Evolutionary conservation across 768 basidiomycete genomes (phyloP).

Genomic region (Naematelia aurantialba): DNA sequence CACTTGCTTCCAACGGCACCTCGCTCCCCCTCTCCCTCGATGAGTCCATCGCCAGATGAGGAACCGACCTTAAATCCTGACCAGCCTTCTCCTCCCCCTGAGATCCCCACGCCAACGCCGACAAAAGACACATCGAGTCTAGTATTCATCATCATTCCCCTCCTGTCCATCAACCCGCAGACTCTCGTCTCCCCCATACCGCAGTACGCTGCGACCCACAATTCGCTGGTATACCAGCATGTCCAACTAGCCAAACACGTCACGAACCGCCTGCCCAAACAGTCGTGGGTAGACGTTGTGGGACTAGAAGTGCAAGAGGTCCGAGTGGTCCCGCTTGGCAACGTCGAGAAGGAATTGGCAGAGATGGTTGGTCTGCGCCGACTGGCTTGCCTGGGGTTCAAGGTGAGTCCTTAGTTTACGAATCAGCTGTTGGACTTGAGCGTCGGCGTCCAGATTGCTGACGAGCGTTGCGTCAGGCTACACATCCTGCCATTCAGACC

Average conservation of each 20-base stretch:
- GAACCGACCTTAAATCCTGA: too few relatives aligned
- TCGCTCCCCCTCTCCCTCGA: background rate
- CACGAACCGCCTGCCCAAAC: constrained; percentile 11
- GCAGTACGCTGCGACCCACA: constrained; percentile 44
- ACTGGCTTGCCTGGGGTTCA: constrained; percentile 40
- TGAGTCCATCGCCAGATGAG: too few relatives aligned
- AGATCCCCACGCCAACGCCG: background rate
- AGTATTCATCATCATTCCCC: constrained; percentile 38
- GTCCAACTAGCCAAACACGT: constrained; percentile 23
- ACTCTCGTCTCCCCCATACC: constrained; percentile 43
- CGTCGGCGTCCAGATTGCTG: too few relatives aligned
- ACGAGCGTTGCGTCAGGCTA: constrained; percentile 18
- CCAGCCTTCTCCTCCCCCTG: background rate
- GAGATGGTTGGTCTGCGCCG: constrained; percentile 39
- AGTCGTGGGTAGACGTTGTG: constrained; percentile 15
- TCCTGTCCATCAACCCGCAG: constrained; percentile 40
- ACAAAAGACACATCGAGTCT: constrained; percentile 3
- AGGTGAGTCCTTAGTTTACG: constrained; percentile 31
- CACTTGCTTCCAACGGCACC: constrained; percentile 6
- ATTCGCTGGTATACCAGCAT: constrained; percentile 43
- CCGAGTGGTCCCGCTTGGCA: constrained; percentile 38
- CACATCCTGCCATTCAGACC: constrained; percentile 27
- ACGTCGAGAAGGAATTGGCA: constrained; percentile 43
- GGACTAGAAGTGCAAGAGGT: constrained; percentile 34
- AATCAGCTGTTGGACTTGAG: background rate